Conservation (phyloP, 371 early-diverging fungal species). For the Gilbertella persicaria region DNA sequence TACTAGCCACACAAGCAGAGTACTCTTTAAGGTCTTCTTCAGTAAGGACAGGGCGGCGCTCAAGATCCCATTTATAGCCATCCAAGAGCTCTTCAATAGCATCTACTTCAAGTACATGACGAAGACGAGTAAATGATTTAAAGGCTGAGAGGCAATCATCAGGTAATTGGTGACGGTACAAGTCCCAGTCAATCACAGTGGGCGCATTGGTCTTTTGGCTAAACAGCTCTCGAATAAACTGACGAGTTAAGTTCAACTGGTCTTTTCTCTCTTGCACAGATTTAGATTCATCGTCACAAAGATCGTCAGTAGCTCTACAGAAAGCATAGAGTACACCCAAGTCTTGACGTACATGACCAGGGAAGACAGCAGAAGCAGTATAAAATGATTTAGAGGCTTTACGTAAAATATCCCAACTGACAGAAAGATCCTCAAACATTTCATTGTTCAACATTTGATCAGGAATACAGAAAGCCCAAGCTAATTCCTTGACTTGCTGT, state of each 20-base stretch:
- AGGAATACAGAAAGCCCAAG: slow-evolving; percentile 31
- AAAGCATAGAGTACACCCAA: slow-evolving; percentile 60
- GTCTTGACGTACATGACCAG: slow-evolving; percentile 51
- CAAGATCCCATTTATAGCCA: slow-evolving; percentile 59
- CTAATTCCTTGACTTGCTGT: slow-evolving; percentile 11
- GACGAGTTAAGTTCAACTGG: slow-evolving; percentile 25
- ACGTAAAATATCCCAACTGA: slow-evolving; percentile 34
- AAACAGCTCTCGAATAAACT: slow-evolving; percentile 35
- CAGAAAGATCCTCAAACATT: slow-evolving; percentile 25
- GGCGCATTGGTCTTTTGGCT: slow-evolving; percentile 18
- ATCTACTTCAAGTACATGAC: slow-evolving; percentile 38
- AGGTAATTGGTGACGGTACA: slow-evolving; percentile 26
- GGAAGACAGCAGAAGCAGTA: slow-evolving; percentile 54
- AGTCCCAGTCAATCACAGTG: slow-evolving; percentile 27
- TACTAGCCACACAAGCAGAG: slow-evolving; percentile 59
- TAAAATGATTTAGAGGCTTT: slow-evolving; percentile 58
- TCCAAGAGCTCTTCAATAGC: slow-evolving; percentile 52
- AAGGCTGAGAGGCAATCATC: slow-evolving; percentile 31
- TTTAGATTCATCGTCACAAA: slow-evolving; percentile 49
- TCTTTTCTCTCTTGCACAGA: slow-evolving; percentile 23
- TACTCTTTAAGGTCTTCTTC: slow-evolving; percentile 50
- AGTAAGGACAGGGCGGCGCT: slow-evolving; percentile 25
- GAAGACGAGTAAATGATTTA: slow-evolving; percentile 39
- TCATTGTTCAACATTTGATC: slow-evolving; percentile 28
- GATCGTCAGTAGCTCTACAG: slow-evolving; percentile 65